Base-by-base conservation (phyloP, 78 protist species). In the Cavenderia fasciculata region DNA sequence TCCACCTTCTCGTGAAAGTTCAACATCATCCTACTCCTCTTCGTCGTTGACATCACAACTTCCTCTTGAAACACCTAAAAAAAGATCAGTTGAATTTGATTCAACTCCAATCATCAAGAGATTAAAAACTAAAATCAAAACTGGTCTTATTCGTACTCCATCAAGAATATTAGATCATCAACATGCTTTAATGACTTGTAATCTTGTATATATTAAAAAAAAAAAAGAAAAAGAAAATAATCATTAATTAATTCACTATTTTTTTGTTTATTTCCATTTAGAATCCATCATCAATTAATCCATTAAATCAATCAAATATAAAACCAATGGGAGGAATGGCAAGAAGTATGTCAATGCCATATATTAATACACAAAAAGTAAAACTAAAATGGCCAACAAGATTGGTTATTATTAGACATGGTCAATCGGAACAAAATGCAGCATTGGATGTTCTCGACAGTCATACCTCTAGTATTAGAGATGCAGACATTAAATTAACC, bases 391-490 rank as follows among this genome's bases (percentile, higher is more conserved):
- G 87, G 87, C 87, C 87, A 19, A n/a, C 40, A 1, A 11, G 92
- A 23, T 19, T 86, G 33, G 79, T 86, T 1, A 71, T 86, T 4
- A 57, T 86, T 11, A 2, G 92, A 23, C 92, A 86, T 21, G 92
- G 84, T 31, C 92, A 86, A 51, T 63, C 77, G 6, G 72, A 57
- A 38, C 92, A 86, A 33, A 86, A 86, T 14, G 92, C 69, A 27
- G 82, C 79, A n/a, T 33, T 86, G n/a, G 92, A 86, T 33, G 7
- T 71, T 1, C 51, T 51, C 10, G 25, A 3, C 65, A 61, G 21
- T 16, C n/a, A 27, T 27, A 31, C 14, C 4, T 21, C 51, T 8
- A 51, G 74, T 7, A 76, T 82, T 2, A 21, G 89, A 14, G 92
- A 86, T 59, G 82, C 85, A 1, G 92, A 86, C 19, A 86, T 86